phyloP scores from a whole-genome alignment of 169 alveolate genomes.

The Plasmodium gonderi region DNA sequence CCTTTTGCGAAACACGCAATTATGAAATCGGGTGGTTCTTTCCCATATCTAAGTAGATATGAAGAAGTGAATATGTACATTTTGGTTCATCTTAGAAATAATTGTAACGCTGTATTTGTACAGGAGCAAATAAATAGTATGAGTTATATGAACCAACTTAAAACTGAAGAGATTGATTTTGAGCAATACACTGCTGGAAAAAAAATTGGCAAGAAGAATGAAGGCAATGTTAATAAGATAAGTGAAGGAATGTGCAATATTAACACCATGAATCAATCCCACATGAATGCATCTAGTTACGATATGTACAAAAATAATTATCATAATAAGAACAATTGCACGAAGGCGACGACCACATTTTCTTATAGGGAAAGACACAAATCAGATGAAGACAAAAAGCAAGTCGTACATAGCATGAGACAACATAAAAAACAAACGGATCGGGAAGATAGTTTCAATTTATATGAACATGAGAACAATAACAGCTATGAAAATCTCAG shows the following conservation, averaged over 20 bases:
- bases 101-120: slow-evolving; percentile 37
- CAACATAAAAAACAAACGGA: not conserved
- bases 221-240: not conserved
- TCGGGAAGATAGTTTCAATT: slow-evolving; percentile 6
- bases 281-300: not conserved
- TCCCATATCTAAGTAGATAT: slow-evolving; percentile 82
- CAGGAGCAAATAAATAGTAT: slow-evolving; percentile 51
- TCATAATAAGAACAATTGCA: not conserved
- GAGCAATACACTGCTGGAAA: not conserved
- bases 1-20: slow-evolving; percentile 77
- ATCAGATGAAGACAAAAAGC: not conserved
- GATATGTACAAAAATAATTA: not conserved
- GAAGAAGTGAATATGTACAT: slow-evolving; percentile 81
- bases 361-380: not conserved
- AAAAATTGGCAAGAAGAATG: not conserved
- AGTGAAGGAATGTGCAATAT: not conserved
- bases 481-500: slow-evolving; percentile 21
- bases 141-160: slow-evolving; percentile 40
- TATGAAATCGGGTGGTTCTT: slow-evolving; percentile 82
- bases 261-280: not conserved
- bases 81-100: slow-evolving; percentile 79
- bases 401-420: not conserved
- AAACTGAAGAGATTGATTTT: slow-evolving; percentile 13
- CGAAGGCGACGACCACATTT: not conserved
- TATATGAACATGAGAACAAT: not conserved